Evolutionary conservation across 176 grass and related monocot genomes (phyloP), one percentile per base, ranked within the genome.

Genomic region (Hsuehochloa calcarea): DNA sequence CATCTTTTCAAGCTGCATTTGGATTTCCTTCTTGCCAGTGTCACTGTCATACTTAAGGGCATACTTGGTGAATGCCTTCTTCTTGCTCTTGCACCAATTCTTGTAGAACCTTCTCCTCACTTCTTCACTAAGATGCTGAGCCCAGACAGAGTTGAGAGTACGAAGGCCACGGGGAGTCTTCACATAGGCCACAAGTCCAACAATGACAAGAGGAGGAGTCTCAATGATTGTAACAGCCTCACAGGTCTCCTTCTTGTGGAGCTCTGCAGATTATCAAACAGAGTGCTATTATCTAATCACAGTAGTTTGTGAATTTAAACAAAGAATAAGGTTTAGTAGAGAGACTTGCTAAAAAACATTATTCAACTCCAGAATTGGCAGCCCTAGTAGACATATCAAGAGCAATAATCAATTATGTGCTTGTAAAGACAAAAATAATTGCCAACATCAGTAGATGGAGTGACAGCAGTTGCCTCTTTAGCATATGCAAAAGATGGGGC

Each of bases 61-160:
- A 82, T 97, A 97, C 88, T 86, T 97, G 5, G 85, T 89, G 63
- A 97, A 97, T 44, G 95, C 95, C 71, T 89, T 94, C 90, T 97
- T 97, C 90, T 97, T 95, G 90, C 95, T 97, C 66, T 94, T 97
- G 82, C 82, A 97, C 95, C 95, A 97, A 87, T 91, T 94, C 79
- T 97, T 97, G 90, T 97, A 97, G 85, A 97, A 97, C 67, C 95
- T 88, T 38, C 92, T 88, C 75, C 89, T 92, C 5, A 97, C 50
- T 45, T 97, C 95, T 74, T 97, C 95, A 49, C 95, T 97, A 19
- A 97, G 90, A 91, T 97, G 95, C 82, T 97, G 95, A 34, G 92
- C 95, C 95, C 95, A 94, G n/a, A 97, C 92, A 58, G 92, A 90
- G 73, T 93, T 97, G 25, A 97, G 88, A 35, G 92, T 74, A 9